Evolutionary conservation across 345 rosid genomes (phyloP), one percentile per base, ranked within the genome.

Genomic region (Rhizophora apiculata): DNA sequence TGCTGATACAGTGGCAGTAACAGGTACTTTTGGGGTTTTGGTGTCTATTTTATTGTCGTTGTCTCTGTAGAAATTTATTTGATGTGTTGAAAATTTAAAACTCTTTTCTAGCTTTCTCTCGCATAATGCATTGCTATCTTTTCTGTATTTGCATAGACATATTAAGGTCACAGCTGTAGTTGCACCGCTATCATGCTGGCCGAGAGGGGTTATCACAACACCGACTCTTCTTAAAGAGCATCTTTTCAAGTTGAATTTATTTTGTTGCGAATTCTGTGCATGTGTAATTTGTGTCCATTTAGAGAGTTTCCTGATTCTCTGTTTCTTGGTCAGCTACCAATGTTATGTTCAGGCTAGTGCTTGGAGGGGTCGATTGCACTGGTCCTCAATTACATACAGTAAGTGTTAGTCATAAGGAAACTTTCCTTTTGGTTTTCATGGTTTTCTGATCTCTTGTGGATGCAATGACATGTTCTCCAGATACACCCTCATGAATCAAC

Each of bases 1-100:
- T 68, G 99, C 98, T 52, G 98, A 95, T 73, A 90, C 99, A 1
- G 99, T 92, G 85, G 98, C 98, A 55, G 99, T 95, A 49, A 95
- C 98, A 61, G 98, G 98, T 95, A 77, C 10, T 52, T 20, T 58
- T 15, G 16, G 16, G 15, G 15, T 15, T 27, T 9, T 13, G 32
- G 37, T 60, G 39, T 15, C 49, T 43, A 43, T 43, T 43, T 11
- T 56, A 16, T 5, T 27, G 27, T 7, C 9, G n/a, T 18, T 4
- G 11, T 34, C 13, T 46, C 46, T 66, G 27, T 60, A 37, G 11
- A 60, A 34, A 15, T 34, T 24, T 2, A 4, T 51, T 55, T 11
- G 11, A 63, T 24, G 21, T 46, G 60, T 11, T 49, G 26, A n/a
- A n/a, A 2, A 2, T 1, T 58, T 59, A 18, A 26, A 22, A 2